Base-by-base conservation (phyloP, 129 eudicot genomes). In the Lactuca saligna region DNA sequence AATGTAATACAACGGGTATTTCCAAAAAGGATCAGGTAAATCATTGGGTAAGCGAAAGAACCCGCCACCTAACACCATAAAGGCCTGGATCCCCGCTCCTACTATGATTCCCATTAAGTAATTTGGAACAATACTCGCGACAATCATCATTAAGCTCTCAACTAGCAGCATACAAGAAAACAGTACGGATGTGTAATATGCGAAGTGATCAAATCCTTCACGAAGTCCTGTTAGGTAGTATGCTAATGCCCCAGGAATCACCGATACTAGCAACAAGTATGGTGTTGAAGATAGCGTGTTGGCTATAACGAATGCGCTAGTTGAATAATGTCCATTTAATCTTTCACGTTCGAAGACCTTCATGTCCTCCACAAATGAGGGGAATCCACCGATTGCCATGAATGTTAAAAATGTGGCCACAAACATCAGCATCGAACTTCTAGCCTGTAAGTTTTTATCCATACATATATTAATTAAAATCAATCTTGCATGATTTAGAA, bases 311-410 rank as follows among this genome's bases (percentile, higher is more conserved):
- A 73, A 82, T 15, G 83, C 54, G 5, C 37, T 73, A 0, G 58
- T 46, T 25, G 78, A 78, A 53, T 82, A 82, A 53, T 82, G 86
- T 32, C 86, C 86, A 3, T 82, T 82, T 35, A 77, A 71, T 61
- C 86, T 60, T 57, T 82, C 82, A n/a, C 61, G 79, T 61, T 75
- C 79, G 54, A 33, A 54, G 15, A 82, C 90, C 75, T 89, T 89
- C 94, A 90, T 84, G 75, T 90, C 95, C 68, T 90, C 91, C 50
- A 84, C 97, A 54, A 87, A 90, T 20, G 97, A 90, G 57, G 95
- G 97, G 78, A 90, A 90, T 59, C 95, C 95, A 0, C 97, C 95
- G 29, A 90, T 90, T 29, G 97, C 87, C 95, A 87, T 87, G 64
- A 90, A 90, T 49, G 95, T 90, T 79, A 90, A 76, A 83, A 87